Evolutionary conservation across 306 rosid species (phyloP), one percentile per base, ranked within the genome.

Genomic region (Quercus wislizeni): DNA sequence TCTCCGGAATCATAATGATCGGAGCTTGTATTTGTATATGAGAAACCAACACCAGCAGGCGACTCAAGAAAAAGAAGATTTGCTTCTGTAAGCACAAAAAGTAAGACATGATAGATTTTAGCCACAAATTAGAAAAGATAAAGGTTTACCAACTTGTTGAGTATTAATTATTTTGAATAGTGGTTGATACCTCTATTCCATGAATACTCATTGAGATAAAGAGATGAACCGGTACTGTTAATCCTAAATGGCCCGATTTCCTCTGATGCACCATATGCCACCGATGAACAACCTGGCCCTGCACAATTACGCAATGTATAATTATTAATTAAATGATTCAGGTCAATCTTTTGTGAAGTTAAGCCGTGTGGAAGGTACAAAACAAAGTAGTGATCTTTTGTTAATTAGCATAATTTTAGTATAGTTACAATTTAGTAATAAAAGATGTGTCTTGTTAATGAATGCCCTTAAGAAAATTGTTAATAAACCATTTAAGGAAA

Each of bases 41-140:
- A 93, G 89, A 93, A 93, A 52, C 98, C 98, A 76, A 93, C 98
- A 58, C 98, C 98, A 73, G 92, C 98, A 49, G 98, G 98, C 0
- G 98, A 93, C 83, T 93, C 98, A 77, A 93, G 93, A 80, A 93
- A 93, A 23, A 93, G 77, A 59, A 91, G 71, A 85, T 93, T 91
- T 77, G 94, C 97, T 71, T 91, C 97, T 91, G 93, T 70, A 75
- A 28, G 70, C 13, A 55, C 62, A 75, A 35, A 31, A 72, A 38
- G 74, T 19, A 56, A 52, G 5, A 65, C 15, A 62, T 27, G 5
- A 25, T 62, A 62, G 30, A 5, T 46, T 46, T 46, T 46, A 46
- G 54, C 54, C 13, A 46, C 54, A 46, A 11, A 9, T 46, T 9
- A 46, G 18, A 5, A 17, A 62, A 7, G 1, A 11, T 9, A 20